Conservation (phyloP, 2,329 filamentous ascomycete genomes). For the Colletotrichum theobromicola region DNA sequence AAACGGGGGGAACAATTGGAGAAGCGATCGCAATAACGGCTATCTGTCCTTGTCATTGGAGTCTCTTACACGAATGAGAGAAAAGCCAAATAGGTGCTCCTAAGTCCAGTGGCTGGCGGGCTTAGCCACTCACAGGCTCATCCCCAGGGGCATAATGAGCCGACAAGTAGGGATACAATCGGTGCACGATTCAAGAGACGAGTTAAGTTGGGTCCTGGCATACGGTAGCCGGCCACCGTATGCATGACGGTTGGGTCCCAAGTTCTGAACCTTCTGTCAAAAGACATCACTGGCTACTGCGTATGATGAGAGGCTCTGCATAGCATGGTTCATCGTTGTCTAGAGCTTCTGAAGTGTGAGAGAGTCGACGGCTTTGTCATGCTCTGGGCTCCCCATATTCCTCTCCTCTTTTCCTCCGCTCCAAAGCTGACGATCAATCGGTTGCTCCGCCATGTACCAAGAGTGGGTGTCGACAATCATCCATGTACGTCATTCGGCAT, state of each 20-base stretch:
- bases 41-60: not conserved
- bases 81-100: slow-evolving; percentile 2
- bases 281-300: not conserved
- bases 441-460: slow-evolving; percentile 13
- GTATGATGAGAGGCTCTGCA: not conserved
- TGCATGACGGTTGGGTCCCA: slow-evolving; percentile 4
- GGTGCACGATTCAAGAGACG: slow-evolving; percentile 18
- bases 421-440: slow-evolving; percentile 11
- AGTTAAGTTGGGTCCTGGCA: slow-evolving; percentile 8
- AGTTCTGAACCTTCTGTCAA: not conserved
- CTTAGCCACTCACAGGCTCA: slow-evolving; percentile 1
- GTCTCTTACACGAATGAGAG: not conserved
- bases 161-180: slow-evolving; percentile 14
- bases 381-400: not conserved
- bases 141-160: not conserved
- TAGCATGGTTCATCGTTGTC: slow-evolving; percentile 21
- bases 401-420: slow-evolving; percentile 8
- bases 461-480: slow-evolving; percentile 11
- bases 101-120: not conserved
- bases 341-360: slow-evolving; percentile 1
- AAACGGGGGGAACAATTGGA: not conserved
- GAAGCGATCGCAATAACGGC: not conserved
- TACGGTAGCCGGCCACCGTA: slow-evolving; percentile 2
- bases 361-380: slow-evolving; percentile 10
- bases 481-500: slow-evolving; percentile 20